phyloP scores from a whole-genome alignment of 495 filamentous ascomycete species.

The Xylaria sp. region DNA sequence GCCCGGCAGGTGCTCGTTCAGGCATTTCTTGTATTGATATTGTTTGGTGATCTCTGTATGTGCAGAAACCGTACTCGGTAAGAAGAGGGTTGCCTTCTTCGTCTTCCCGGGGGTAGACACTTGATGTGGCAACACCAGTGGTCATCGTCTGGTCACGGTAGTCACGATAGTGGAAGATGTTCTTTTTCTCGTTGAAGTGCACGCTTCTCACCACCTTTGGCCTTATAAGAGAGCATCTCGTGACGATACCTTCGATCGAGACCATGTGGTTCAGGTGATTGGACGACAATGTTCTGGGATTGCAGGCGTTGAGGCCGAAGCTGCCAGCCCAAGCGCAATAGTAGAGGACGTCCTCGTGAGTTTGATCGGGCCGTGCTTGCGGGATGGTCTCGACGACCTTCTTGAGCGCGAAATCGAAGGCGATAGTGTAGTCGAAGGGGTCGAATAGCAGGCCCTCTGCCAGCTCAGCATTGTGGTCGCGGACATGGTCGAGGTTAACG shows the following conservation, averaged over 20 bases:
- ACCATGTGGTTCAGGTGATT: constrained; percentile 93
- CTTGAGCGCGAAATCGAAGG: constrained; percentile 89
- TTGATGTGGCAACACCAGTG: constrained; percentile 82
- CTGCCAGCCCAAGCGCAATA: constrained; percentile 95
- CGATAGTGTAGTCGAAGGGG: constrained; percentile 86
- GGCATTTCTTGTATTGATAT: constrained; percentile 99
- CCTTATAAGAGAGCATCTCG: constrained; percentile 90
- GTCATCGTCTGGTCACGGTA: constrained; percentile 98
- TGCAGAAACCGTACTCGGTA: constrained; percentile 95
- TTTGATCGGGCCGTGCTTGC: constrained; percentile 61
- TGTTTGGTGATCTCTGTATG: constrained; percentile 95
- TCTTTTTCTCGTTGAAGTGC: constrained; percentile 86
- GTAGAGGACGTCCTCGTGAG: constrained; percentile 66
- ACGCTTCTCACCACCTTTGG: constrained; percentile 98
- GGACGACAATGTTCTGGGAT: constrained; percentile 89
- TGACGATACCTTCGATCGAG: constrained; percentile 97
- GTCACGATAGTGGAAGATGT: constrained; percentile 81
- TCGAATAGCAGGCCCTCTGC: constrained; percentile 86
- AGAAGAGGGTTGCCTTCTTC: constrained; percentile 80
- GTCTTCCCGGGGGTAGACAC: constrained; percentile 94
- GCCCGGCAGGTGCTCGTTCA: constrained; percentile 92
- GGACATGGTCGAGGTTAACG: constrained; percentile 94
- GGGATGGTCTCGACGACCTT: constrained; percentile 80
- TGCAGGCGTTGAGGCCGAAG: constrained; percentile 94
- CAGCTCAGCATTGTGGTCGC: constrained; percentile 85